These are phyloP conservation scores for Penicillium capsulatum DNA, from an alignment of 2,329 filamentous ascomycete species.

Conservation along the genomic window DNA sequence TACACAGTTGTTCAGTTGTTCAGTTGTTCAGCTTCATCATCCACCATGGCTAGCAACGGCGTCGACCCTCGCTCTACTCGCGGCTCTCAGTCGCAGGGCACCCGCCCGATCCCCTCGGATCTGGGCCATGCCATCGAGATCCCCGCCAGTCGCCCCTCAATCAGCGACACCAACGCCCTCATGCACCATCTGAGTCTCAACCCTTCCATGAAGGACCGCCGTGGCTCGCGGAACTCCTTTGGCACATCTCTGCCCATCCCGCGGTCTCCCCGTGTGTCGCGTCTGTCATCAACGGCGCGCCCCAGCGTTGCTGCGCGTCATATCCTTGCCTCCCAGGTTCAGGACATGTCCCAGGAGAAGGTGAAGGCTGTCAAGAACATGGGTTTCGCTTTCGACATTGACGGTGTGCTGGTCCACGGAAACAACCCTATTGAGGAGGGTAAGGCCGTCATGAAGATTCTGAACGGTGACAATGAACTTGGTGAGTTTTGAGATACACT, in stretches of 20 bases:
- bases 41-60: too few species aligned
- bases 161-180: slow-evolving; percentile 63
- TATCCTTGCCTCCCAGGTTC: slow-evolving; percentile 66
- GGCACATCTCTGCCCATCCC: slow-evolving; percentile 71
- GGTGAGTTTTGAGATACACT: slow-evolving; percentile 27
- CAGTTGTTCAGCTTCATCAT: too few species aligned
- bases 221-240: slow-evolving; percentile 71
- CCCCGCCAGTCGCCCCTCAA: slow-evolving; percentile 62
- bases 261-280: slow-evolving; percentile 63
- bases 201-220: slow-evolving; percentile 64
- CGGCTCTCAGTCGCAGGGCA: too few species aligned
- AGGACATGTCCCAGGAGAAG: slow-evolving; percentile 63
- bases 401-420: slow-evolving; percentile 71
- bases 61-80: too few species aligned
- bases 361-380: slow-evolving; percentile 70
- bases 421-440: slow-evolving; percentile 66
- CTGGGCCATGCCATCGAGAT: slow-evolving; percentile 60
- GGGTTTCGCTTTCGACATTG: slow-evolving; percentile 67
- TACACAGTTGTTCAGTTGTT: too few species aligned
- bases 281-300: slow-evolving; percentile 60
- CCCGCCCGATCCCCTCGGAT: slow-evolving; percentile 43
- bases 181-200: slow-evolving; percentile 69
- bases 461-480: slow-evolving; percentile 73
- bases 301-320: slow-evolving; percentile 56
- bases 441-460: slow-evolving; percentile 61